These are phyloP conservation scores for Ascochyta rabiei DNA, from an alignment of 2,329 filamentous ascomycete genomes.

Conservation along the genomic window DNA sequence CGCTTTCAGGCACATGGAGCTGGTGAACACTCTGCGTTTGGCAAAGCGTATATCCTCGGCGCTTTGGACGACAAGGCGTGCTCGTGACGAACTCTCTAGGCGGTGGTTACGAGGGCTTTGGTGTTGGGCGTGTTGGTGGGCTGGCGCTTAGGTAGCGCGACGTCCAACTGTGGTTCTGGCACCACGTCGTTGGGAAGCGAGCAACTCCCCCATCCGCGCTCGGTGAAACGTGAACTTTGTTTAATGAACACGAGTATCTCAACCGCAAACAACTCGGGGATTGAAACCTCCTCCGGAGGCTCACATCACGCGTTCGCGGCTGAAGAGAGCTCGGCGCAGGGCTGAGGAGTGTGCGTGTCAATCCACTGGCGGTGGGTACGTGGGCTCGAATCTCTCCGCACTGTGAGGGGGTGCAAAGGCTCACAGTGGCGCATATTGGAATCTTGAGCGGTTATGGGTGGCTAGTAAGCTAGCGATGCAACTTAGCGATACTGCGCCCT, in stretches of 20 bases:
- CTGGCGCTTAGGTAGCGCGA: constrained; percentile 4
- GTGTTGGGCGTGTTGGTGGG: neutral
- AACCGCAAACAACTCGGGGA: neutral
- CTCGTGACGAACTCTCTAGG: neutral
- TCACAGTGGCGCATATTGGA: neutral
- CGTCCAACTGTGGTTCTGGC: constrained; percentile 2
- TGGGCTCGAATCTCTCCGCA: neutral
- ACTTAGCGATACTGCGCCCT: neutral
- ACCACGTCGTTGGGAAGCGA: constrained; percentile 7
- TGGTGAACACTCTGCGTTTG: neutral
- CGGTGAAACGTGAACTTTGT: neutral
- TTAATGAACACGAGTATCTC: neutral
- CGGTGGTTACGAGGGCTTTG: neutral
- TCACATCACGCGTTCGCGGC: neutral
- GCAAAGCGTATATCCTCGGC: neutral
- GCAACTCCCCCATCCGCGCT: neutral
- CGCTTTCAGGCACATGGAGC: neutral
- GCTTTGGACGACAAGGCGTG: neutral
- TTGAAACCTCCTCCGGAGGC: neutral
- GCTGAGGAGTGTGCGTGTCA: neutral
- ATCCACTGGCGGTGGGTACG: neutral
- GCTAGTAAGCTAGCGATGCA: constrained; percentile 1
- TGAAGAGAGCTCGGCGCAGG: neutral
- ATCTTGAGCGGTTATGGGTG: neutral
- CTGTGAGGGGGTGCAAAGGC: neutral